A percentile compares a stretch with the other conserved stretches of the same genome.
These are phyloP conservation scores for Blastomyces parvus DNA, from an alignment of 2,329 filamentous ascomycete species.

Conservation along the genomic window DNA sequence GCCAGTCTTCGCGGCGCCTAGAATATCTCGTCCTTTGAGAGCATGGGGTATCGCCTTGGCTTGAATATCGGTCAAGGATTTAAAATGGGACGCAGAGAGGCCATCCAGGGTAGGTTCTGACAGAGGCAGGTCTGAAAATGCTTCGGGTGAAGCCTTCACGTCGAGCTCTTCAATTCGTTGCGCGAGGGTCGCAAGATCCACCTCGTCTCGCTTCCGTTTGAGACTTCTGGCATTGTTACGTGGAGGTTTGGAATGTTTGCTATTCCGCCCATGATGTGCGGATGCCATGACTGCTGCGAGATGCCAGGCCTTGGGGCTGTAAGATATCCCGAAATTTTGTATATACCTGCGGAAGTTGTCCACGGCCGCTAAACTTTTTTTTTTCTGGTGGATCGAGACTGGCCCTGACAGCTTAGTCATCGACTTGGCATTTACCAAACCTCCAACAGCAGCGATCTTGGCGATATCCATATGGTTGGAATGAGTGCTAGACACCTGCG, in stretches of 20 bases:
- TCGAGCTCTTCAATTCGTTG: constrained; percentile 39
- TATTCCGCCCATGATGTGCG: constrained; percentile 3
- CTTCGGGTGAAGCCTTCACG: constrained; percentile 44
- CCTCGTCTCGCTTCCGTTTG: constrained; percentile 40
- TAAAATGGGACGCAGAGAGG: constrained; percentile 78
- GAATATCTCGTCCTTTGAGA: constrained; percentile 74
- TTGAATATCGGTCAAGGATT: constrained; percentile 85
- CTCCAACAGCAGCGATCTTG: neutral
- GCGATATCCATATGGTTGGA: neutral
- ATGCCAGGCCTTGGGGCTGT: neutral
- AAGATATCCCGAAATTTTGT: neutral
- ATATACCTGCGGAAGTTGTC: neutral
- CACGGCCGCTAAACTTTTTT: neutral
- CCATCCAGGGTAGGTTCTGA: constrained; percentile 71
- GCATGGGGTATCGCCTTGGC: constrained; percentile 78
- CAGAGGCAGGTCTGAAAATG: constrained; percentile 76
- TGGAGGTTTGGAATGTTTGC: constrained; percentile 21
- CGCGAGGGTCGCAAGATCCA: constrained; percentile 34
- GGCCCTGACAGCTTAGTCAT: constrained; percentile 27
- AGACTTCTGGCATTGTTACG: constrained; percentile 24
- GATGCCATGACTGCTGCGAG: constrained; percentile 15
- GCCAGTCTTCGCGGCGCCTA: constrained; percentile 90
- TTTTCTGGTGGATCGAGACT: neutral
- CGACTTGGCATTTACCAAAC: constrained; percentile 20
- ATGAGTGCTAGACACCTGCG: neutral